These are phyloP conservation scores for Ailanthus altissimus DNA, from an alignment of 345 rosid genomes.

Conservation along the genomic window DNA sequence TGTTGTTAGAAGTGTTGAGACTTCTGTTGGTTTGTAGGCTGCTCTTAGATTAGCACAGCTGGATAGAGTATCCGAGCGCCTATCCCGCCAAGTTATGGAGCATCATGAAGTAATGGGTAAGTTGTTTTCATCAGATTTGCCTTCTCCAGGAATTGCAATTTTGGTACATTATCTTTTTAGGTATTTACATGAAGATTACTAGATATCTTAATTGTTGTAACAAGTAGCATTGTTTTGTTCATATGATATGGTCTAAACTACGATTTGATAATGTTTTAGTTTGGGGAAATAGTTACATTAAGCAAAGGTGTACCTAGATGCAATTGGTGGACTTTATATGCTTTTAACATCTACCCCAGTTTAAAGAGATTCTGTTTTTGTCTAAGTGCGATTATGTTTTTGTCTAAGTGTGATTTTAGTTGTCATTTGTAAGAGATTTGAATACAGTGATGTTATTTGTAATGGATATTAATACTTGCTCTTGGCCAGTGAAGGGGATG, in stretches of 20 bases:
- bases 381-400: neutral
- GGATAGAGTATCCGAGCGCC: conserved; percentile 76
- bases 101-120: conserved; percentile 99
- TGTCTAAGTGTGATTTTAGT: neutral
- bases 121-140: conserved; percentile 28
- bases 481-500: conserved; percentile 99
- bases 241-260: neutral
- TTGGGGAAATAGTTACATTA: neutral
- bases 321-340: neutral
- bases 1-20: neutral
- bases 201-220: conserved; percentile 1
- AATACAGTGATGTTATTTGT: neutral
- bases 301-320: neutral
- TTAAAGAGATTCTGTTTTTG: neutral
- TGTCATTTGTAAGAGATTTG: neutral
- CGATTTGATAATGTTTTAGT: conserved; percentile 1
- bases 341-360: neutral
- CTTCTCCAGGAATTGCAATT: neutral
- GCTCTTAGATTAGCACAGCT: conserved; percentile 83
- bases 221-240: neutral
- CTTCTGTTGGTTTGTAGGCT: conserved; percentile 48
- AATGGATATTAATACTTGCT: conserved; percentile 39
- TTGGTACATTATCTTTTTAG: neutral
- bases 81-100: conserved; percentile 88
- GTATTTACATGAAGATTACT: neutral